Evolutionary conservation across 352 stramenopile genomes (phyloP).

Genomic region (Salisapilia sapeloensis): DNA sequence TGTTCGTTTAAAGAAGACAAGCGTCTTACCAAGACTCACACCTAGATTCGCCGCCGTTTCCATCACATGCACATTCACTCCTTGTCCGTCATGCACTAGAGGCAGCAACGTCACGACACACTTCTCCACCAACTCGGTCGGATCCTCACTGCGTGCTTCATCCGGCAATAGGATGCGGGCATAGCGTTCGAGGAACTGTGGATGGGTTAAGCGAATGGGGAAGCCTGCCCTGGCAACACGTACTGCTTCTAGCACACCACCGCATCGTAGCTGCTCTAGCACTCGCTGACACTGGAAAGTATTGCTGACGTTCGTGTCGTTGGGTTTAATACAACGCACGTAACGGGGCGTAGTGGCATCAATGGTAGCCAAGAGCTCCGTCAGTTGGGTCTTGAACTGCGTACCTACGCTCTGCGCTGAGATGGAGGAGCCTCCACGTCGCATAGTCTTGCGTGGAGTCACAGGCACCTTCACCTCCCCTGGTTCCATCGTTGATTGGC

Average conservation of each 20-base stretch:
- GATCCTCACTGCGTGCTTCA: background rate
- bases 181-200: constrained; percentile 63
- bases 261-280: constrained; percentile 73
- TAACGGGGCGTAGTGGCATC: constrained; percentile 93
- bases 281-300: constrained; percentile 64
- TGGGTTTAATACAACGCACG: constrained; percentile 98
- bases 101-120: too few species aligned
- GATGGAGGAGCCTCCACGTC: constrained; percentile 39
- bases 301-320: constrained; percentile 69
- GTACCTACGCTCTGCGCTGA: constrained; percentile 58
- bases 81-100: too few species aligned
- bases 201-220: constrained; percentile 61
- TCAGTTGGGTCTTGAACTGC: constrained; percentile 91
- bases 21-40: constrained; percentile 78
- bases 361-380: constrained; percentile 87
- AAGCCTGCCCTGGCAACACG: constrained; percentile 71
- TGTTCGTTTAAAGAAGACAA: constrained; percentile 90
- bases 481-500: too few species aligned
- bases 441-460: constrained; percentile 5
- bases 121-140: background rate
- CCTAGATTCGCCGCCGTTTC: constrained; percentile 4
- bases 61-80: constrained; percentile 5
- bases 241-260: constrained; percentile 79
- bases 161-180: constrained; percentile 21
- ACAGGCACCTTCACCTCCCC: constrained; percentile 2